Base-by-base conservation (phyloP, 176 grass and related monocot genomes). In the Lolium perenne region DNA sequence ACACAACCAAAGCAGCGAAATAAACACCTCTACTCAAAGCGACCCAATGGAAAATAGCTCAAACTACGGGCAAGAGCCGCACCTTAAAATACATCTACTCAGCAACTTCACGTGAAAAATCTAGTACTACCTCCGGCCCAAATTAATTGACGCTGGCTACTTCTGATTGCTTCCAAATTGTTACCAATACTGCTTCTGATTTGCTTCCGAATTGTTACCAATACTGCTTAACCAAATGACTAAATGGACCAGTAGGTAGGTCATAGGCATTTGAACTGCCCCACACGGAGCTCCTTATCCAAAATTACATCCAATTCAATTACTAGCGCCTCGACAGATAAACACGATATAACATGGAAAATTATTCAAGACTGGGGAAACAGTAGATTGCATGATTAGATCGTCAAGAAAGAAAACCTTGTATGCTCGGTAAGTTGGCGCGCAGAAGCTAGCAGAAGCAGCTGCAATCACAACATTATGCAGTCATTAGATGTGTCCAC, bases 381-480 rank as follows among this genome's bases (percentile, higher is more conserved):
- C 5, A 76, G 45, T 74, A 73, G 41, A 84, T 78, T 55, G 4
- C 64, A 69, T 4, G 18, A 35, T 5, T 23, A 60, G 11, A 78
- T 23, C 6, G 41, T 51, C 4, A 79, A 86, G 62, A 58, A 76
- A 79, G 60, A 46, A 76, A 87, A 98, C 96, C 96, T 98, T 71
- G 92, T 98, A 69, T 98, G 90, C 78, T 98, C 90, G 16, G 95
- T 94, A 78, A 98, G 74, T 88, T 94, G 93, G 46, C 90, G 86
- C 16, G 84, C 96, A 84, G 91, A 92, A 81, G 92, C 86, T 50
- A 86, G 57, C 88, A 98, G 84, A 46, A 93, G 89, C 8, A 88
- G 91, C 97, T 98, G 88, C 68, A 81, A 67, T 26, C 23, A 82
- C 22, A 83, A 83, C 71, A 90, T 71, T 79, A 71, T 43, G 21